These are phyloP conservation scores for Grosmannia serpens DNA, from an alignment of 2,329 filamentous ascomycete genomes.

Conservation along the genomic window DNA sequence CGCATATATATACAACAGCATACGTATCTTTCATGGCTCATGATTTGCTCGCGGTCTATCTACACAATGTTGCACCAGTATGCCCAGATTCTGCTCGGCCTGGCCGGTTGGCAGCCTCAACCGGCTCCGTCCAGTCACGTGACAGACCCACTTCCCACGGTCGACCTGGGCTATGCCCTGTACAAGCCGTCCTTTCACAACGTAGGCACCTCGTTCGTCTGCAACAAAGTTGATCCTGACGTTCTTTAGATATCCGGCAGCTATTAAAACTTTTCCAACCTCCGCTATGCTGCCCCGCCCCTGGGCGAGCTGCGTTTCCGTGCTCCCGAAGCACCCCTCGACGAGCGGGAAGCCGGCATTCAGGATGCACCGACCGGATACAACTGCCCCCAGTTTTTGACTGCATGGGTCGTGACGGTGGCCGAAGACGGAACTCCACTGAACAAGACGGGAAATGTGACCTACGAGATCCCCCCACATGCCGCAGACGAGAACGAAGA, in stretches of 20 bases:
- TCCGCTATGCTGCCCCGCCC: constrained; percentile 1
- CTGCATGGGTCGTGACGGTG: background rate
- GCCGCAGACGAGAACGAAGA: constrained; percentile 2
- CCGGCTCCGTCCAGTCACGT: background rate
- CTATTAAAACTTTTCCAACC: background rate
- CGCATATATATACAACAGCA: too few species aligned
- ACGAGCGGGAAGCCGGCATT: background rate
- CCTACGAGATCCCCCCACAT: background rate
- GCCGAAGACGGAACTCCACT: background rate
- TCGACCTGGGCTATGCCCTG: constrained; percentile 1
- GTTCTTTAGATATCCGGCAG: background rate
- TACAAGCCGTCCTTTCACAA: background rate
- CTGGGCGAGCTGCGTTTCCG: background rate
- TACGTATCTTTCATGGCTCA: background rate
- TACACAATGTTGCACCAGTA: background rate
- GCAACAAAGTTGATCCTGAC: background rate
- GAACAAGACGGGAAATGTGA: background rate
- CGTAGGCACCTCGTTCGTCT: background rate
- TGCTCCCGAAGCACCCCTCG: background rate
- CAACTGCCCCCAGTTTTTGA: background rate
- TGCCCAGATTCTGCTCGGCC: background rate
- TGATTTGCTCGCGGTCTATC: background rate
- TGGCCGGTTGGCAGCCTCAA: background rate
- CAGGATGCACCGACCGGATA: background rate
- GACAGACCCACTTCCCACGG: background rate